Base-by-base conservation (phyloP, 176 grass and related monocot genomes). In the Panicum miliaceum region DNA sequence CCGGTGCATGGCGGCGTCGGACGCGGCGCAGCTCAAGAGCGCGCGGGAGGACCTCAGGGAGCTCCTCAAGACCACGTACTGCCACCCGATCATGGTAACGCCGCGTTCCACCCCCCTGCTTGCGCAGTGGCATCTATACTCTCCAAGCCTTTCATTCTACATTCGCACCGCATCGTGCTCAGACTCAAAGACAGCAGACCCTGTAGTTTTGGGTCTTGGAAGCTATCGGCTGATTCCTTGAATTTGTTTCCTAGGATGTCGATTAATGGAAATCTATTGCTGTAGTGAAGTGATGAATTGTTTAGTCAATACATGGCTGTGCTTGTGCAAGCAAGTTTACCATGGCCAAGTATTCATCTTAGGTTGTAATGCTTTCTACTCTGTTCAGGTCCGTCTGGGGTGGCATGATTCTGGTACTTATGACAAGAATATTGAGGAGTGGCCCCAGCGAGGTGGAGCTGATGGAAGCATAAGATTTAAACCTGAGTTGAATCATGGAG, bases 361-460 rank as follows among this genome's bases (percentile, higher is more conserved):
- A 16, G 20, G 19, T 8, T 23, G 13, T 68, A 26, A 90, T 32
- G 19, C 14, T 71, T 82, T 76, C 1, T 8, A 5, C 22, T 60
- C 53, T 86, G 73, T 38, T 48, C 66, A 98, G 96, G 91, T 98
- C 52, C 92, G 96, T 73, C 70, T 98, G 38, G 96, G 96, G 36
- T 98, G 96, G 96, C 96, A 98, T 81, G 96, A 98, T 92, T 90
- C 96, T 10, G 96, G 96, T 66, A 98, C 96, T 2, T 95, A 95
- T 65, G 91, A 98, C 68, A 98, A 98, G 81, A 95, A 83, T 73
- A 95, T 98, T 35, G 83, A 90, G 77, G 96, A 92, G 63, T 95
- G 92, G 92, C 93, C 93, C 22, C 93, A 90, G 58, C 62, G 96
- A 56, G 96, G 96, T 58, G 96, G 96, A 76, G 96, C 96, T 53